Evolutionary conservation across 1,284 basidiomycete species (phyloP).

Genomic region (Cutaneotrichosporon cyanovorans): DNA sequence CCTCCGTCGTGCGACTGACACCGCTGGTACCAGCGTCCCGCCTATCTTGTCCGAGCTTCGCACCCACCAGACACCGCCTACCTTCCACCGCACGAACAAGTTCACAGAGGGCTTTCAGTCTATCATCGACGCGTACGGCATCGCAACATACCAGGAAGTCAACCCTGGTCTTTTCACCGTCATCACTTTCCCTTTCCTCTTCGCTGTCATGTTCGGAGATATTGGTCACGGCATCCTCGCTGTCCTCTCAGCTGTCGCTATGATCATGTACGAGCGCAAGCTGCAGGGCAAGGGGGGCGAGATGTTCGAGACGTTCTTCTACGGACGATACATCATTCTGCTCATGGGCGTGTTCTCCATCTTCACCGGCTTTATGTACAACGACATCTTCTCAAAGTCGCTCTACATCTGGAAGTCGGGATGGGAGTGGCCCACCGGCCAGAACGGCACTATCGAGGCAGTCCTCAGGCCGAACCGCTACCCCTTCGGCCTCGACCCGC

Average conservation of each 20-base stretch:
- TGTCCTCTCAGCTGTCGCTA: slow-evolving; percentile 64
- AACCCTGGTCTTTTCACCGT: slow-evolving; percentile 94
- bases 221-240: slow-evolving; percentile 92
- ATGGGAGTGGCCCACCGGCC: slow-evolving; percentile 67
- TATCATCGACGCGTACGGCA: slow-evolving; percentile 96
- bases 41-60: slow-evolving; percentile 87
- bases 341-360: slow-evolving; percentile 94
- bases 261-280: slow-evolving; percentile 80
- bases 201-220: slow-evolving; percentile 99
- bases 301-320: slow-evolving; percentile 89
- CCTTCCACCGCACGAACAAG: slow-evolving; percentile 90
- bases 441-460: slow-evolving; percentile 51
- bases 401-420: slow-evolving; percentile 82
- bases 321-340: slow-evolving; percentile 94
- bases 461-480: slow-evolving; percentile 63
- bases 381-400: slow-evolving; percentile 96
- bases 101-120: slow-evolving; percentile 97
- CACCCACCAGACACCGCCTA: slow-evolving; percentile 88
- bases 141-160: slow-evolving; percentile 91
- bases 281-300: slow-evolving; percentile 62
- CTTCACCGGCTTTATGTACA: slow-evolving; percentile 96
- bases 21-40: slow-evolving; percentile 83
- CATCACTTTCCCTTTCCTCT: slow-evolving; percentile 95
- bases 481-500: slow-evolving; percentile 89
- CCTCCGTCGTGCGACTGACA: slow-evolving; percentile 87